A percentile compares a stretch with the other conserved stretches of the same genome.
Evolutionary conservation across 2,329 filamentous ascomycete species (phyloP).

Genomic region (Penicillium paneum): DNA sequence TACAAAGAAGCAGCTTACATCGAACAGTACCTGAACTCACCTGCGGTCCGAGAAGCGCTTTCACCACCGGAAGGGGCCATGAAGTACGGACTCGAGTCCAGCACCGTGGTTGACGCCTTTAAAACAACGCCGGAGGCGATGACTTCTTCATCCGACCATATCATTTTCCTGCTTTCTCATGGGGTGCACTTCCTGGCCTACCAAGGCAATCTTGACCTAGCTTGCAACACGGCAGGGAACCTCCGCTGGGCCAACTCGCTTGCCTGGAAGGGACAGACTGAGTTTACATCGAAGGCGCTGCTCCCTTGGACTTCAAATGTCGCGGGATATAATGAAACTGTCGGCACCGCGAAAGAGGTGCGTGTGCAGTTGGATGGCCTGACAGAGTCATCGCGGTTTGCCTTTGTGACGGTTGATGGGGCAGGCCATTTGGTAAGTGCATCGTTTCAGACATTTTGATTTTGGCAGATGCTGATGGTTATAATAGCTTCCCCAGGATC

Average conservation of each 20-base stretch:
- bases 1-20: conserved; percentile 15
- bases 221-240: conserved; percentile 28
- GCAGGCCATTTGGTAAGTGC: conserved; percentile 14
- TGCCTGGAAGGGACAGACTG: conserved; percentile 24
- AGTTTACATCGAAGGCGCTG: conserved; percentile 18
- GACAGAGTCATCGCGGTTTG: conserved; percentile 9
- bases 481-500: not conserved
- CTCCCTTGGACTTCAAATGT: conserved; percentile 17
- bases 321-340: conserved; percentile 6
- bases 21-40: conserved; percentile 21
- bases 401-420: conserved; percentile 13
- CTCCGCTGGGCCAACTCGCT: conserved; percentile 24
- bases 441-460: not conserved
- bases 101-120: conserved; percentile 12
- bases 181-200: conserved; percentile 23
- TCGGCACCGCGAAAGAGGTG: conserved; percentile 15
- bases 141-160: conserved; percentile 10
- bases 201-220: conserved; percentile 26
- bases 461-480: not conserved
- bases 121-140: conserved; percentile 6
- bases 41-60: conserved; percentile 18
- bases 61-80: conserved; percentile 12
- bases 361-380: not conserved
- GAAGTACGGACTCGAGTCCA: conserved; percentile 12
- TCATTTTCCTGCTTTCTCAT: conserved; percentile 15